Percentiles rank a stretch among this genome's conserved stretches.
Evolutionary conservation across 306 rosid genomes (phyloP).

Genomic region (Clitoria ternatea): DNA sequence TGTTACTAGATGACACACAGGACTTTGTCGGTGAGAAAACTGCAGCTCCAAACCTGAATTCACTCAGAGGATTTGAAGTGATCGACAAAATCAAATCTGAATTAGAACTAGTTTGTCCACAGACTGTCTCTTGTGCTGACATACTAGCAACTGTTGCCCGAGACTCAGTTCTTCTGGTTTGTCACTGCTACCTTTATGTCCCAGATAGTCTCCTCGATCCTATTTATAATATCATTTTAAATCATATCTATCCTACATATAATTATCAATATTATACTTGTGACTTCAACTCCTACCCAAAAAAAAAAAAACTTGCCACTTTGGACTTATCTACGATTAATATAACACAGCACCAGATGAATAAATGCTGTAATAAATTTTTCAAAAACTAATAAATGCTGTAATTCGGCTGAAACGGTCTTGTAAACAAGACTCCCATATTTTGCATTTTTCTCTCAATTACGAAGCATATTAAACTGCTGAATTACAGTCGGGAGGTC

Average conservation of each 20-base stretch:
- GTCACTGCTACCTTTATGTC: background rate
- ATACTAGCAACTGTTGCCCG: constrained; percentile 74
- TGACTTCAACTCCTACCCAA: too few relatives aligned
- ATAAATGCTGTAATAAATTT: too few relatives aligned
- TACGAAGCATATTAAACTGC: background rate
- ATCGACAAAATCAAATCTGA: constrained; percentile 70
- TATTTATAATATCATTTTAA: too few relatives aligned
- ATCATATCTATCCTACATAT: too few relatives aligned
- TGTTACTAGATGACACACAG: constrained; percentile 58
- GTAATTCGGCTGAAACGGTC: too few relatives aligned
- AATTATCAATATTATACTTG: too few relatives aligned
- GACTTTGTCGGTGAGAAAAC: constrained; percentile 75
- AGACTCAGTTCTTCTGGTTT: constrained; percentile 73
- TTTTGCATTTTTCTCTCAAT: background rate
- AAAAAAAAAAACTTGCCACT: too few relatives aligned
- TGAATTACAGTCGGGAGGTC: constrained; percentile 75
- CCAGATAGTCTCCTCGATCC: background rate
- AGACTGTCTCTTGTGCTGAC: constrained; percentile 87
- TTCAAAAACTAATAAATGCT: too few relatives aligned
- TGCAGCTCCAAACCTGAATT: constrained; percentile 76
- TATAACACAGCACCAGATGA: too few relatives aligned
- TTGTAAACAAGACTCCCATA: too few relatives aligned
- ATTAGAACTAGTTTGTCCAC: constrained; percentile 63
- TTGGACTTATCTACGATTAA: too few relatives aligned
- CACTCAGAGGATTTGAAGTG: constrained; percentile 81